phyloP scores from a whole-genome alignment of 139 green algal species.

The Haematococcus lacustris region DNA sequence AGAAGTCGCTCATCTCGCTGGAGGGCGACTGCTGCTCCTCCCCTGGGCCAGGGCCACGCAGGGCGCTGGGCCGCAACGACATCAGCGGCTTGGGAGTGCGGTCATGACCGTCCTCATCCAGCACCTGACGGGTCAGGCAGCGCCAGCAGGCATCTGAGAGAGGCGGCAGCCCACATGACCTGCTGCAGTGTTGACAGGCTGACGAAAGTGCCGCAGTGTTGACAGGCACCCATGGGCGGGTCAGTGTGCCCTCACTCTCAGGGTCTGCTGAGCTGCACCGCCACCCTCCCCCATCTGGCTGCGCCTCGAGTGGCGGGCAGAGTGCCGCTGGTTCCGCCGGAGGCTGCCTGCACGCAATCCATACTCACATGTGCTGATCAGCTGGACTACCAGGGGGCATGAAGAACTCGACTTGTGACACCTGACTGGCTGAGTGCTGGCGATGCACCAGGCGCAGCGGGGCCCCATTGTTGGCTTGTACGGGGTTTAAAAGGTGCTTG shows the following conservation, averaged over 20 bases:
- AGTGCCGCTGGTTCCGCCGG: neutral
- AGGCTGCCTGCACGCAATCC: slow-evolving; percentile 1
- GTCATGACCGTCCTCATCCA: slow-evolving; percentile 51
- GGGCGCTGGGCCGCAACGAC: slow-evolving; percentile 20
- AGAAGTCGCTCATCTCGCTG: slow-evolving; percentile 35
- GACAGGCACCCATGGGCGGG: neutral
- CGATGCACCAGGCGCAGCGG: too few relatives aligned
- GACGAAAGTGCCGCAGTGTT: neutral
- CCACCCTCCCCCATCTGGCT: neutral
- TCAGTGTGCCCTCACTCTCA: neutral
- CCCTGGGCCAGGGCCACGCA: neutral
- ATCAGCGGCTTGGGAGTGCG: slow-evolving; percentile 62
- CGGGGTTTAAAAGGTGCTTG: too few relatives aligned
- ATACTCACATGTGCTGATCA: too few relatives aligned
- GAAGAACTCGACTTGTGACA: too few relatives aligned
- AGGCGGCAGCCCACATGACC: too few relatives aligned
- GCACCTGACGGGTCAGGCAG: neutral
- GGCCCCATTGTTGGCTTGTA: too few relatives aligned
- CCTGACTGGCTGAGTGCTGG: too few relatives aligned
- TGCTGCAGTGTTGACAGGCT: too few relatives aligned
- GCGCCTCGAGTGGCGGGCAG: neutral
- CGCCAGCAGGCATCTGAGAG: neutral
- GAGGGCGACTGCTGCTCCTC: slow-evolving; percentile 10
- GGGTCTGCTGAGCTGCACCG: neutral
- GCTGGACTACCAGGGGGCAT: too few relatives aligned